A percentile compares a stretch with the other conserved stretches of the same genome.
phyloP scores from a whole-genome alignment of 257 asterid species.

The Osmanthus fragrans region DNA sequence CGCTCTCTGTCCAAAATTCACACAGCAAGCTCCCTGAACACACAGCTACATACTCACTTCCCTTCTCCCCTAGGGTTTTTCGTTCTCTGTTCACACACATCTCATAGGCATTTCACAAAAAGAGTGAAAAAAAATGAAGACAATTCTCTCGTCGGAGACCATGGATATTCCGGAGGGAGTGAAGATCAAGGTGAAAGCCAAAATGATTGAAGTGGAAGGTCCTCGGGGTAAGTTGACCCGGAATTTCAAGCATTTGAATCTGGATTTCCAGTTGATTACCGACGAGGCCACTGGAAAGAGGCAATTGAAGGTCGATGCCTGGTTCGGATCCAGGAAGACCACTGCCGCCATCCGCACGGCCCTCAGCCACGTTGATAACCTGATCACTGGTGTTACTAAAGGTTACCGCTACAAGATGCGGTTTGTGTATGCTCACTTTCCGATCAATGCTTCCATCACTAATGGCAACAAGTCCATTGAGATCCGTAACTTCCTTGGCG shows the following conservation, averaged over 20 bases:
- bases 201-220: constrained; percentile 47
- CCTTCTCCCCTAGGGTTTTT: neutral
- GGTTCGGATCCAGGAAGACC: constrained; percentile 37
- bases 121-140: constrained; percentile 36
- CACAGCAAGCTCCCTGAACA: neutral
- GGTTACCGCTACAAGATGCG: constrained; percentile 24
- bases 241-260: constrained; percentile 50
- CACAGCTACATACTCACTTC: neutral
- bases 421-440: constrained; percentile 23
- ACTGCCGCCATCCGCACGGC: constrained; percentile 33
- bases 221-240: constrained; percentile 47
- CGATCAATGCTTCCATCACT: constrained; percentile 11
- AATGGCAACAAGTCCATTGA: neutral
- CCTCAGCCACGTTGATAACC: constrained; percentile 48
- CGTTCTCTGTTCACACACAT: neutral
- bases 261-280: constrained; percentile 53
- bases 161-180: constrained; percentile 59
- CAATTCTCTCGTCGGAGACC: constrained; percentile 43
- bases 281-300: constrained; percentile 44
- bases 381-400: constrained; percentile 43
- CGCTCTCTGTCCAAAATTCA: neutral
- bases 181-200: constrained; percentile 48
- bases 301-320: constrained; percentile 50
- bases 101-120: neutral
- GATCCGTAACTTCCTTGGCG: too few species aligned